Base-by-base conservation (phyloP, 2,329 filamentous ascomycete genomes). In the Fusarium sp. region DNA sequence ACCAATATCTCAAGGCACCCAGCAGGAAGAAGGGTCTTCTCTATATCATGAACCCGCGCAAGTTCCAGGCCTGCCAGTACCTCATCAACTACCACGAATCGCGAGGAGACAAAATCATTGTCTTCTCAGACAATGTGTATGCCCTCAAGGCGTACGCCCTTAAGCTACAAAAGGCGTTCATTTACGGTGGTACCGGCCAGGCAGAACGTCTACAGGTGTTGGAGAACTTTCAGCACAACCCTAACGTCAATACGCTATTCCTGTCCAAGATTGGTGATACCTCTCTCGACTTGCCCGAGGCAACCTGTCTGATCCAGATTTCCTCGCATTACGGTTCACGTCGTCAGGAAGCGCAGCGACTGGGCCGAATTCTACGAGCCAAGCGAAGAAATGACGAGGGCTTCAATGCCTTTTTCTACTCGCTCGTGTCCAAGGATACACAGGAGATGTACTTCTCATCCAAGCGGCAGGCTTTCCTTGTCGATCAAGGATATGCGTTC, bases 351-450 rank as follows among this genome's bases (percentile, higher is more conserved):
- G 97, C 97, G 0, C 97, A 98, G 81, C 91, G 97, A 3, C 88
- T 98, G 0, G 97, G 97, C 5, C 93, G 97, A 61, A 98, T 99
- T 78, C 90, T 99, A 4, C 91, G 97, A 84, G 97, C 97, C 16
- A 99, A 99, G 85, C 91, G 97, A 20, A 90, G 97, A 81, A 98
- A 98, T 78, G 97, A 99, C 77, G 97, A 98, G 82, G 97, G 97
- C 9, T 99, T 99, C 84, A 99, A 99, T 80, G 97, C 97, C 0
- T 99, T 98, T 83, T 99, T 99, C 86, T 99, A 99, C 85, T 97
- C 95, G 0, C 89, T 99, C 1, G 97, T 99, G 5, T 97, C 94
- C 7, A 98, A 98, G 82, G 97, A 99, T 81, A 99, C 97, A 0
- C 93, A 95, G 71, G 97, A 99, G 82, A 98, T 99, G 96, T 97